Base-by-base conservation (phyloP, 2,329 filamentous ascomycete species). In the Plenodomus tracheiphilus region DNA sequence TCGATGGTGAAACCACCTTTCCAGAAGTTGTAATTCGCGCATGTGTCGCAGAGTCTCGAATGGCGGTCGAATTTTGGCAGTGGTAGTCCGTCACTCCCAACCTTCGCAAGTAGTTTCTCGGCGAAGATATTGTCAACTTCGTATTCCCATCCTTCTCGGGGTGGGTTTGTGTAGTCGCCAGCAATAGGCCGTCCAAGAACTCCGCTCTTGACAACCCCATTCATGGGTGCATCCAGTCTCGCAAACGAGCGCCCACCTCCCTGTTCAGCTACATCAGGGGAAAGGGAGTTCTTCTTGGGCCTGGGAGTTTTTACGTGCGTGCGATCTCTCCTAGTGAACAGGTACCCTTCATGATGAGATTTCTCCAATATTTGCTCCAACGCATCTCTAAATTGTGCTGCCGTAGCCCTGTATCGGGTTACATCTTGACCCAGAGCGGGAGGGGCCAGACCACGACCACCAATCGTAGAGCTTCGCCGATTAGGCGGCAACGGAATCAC, bases 111-210 rank as follows among this genome's bases (percentile, higher is more conserved):
- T 5, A 45, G 16, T 20, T 40, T 47, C 1, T 43, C 17, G 15
- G 52, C 49, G 35, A 59, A 59, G 2, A n/a, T 16, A 22, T 58
- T 51, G 39, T 60, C 54, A 11, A 58, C 41, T 2, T 34, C 15
- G 20, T 51, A 58, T 22, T 41, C 39, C 57, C 57, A 60, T 5
- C 43, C 45, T 42, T 50, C 41, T 16, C 41, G 49, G 1, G 49
- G 49, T 5, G 49, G 49, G 2, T 44, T 34, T 1, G 21, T 46
- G 17, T 57, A 57, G 28, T 57, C 51, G 4, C n/a, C n/a, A n/a
- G n/a, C n/a, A n/a, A n/a, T n/a, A n/a, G n/a, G n/a, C n/a, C n/a
- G n/a, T n/a, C n/a, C n/a, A n/a, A n/a, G n/a, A n/a, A n/a, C n/a
- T n/a, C n/a, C n/a, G n/a, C n/a, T n/a, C n/a, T n/a, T n/a, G n/a